phyloP scores from a whole-genome alignment of 2,329 filamentous ascomycete species.

The Endoconidiophora laricicola region DNA sequence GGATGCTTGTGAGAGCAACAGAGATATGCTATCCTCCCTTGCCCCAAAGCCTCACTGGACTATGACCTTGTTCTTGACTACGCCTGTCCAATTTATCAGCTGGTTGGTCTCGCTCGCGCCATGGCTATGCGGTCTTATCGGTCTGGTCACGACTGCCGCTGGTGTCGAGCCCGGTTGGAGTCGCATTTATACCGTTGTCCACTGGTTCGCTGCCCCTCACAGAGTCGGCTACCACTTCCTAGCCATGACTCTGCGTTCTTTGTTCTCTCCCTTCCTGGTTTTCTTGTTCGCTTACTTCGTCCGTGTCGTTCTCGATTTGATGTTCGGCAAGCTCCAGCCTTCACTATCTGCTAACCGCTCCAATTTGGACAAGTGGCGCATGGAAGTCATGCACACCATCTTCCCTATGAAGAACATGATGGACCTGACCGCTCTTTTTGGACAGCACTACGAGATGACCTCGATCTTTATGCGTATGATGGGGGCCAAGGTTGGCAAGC shows the following conservation, averaged over 20 bases:
- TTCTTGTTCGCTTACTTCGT: conserved; percentile 27
- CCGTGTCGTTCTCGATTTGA: conserved; percentile 24
- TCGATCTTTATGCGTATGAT: conserved; percentile 32
- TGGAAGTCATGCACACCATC: conserved; percentile 27
- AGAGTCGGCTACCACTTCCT: conserved; percentile 34
- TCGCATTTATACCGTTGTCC: conserved; percentile 24
- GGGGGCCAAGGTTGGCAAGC: conserved; percentile 34
- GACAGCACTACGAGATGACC: conserved; percentile 38
- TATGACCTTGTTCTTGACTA: conserved; percentile 25
- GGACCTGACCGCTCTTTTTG: conserved; percentile 33
- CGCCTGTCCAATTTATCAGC: conserved; percentile 21
- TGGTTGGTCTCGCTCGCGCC: conserved; percentile 29
- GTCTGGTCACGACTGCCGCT: conserved; percentile 27
- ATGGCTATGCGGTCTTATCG: conserved; percentile 27
- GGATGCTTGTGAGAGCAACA: conserved; percentile 30
- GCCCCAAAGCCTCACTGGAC: conserved; percentile 29
- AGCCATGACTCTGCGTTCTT: conserved; percentile 25
- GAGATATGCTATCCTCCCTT: conserved; percentile 24
- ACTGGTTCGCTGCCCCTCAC: conserved; percentile 31
- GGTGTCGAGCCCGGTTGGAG: conserved; percentile 18
- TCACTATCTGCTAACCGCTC: conserved; percentile 18
- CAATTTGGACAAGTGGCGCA: conserved; percentile 27
- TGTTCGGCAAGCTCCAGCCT: conserved; percentile 24
- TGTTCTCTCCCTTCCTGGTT: conserved; percentile 27
- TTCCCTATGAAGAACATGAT: conserved; percentile 28